A percentile compares a stretch with the other conserved stretches of the same genome.
Conservation (phyloP, 106 monocot genomes). For the Iris macrosiphon region DNA sequence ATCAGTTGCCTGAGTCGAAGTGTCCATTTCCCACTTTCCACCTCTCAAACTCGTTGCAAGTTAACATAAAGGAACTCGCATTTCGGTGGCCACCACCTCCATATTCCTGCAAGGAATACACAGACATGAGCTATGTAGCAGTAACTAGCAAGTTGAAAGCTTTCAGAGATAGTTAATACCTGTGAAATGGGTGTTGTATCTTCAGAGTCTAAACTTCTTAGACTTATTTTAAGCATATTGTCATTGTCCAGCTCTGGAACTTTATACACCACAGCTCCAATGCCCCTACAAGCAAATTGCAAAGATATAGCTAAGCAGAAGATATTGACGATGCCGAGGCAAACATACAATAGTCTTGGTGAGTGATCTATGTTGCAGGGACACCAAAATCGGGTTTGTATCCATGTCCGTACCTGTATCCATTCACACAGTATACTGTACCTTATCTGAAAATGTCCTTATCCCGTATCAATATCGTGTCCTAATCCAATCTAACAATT, state of each 20-base stretch:
- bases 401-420: too few relatives aligned
- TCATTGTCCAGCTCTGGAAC: conserved; percentile 46
- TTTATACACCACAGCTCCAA: conserved; percentile 65
- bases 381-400: too few relatives aligned
- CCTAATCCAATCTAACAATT: too few relatives aligned
- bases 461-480: too few relatives aligned
- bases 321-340: background rate
- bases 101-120: conserved; percentile 34
- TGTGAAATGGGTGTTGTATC: conserved; percentile 62
- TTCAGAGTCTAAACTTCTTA: conserved; percentile 55
- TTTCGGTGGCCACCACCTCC: conserved; percentile 65
- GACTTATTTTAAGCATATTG: conserved; percentile 50
- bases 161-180: conserved; percentile 5
- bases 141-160: background rate
- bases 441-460: too few relatives aligned
- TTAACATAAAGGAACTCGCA: conserved; percentile 69
- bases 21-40: conserved; percentile 44
- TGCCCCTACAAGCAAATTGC: conserved; percentile 33
- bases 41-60: conserved; percentile 26
- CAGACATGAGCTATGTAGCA: background rate
- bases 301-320: background rate
- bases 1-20: too few relatives aligned
- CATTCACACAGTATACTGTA: too few relatives aligned
- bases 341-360: too few relatives aligned
- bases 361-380: too few relatives aligned